A percentile compares a stretch with the other conserved stretches of the same genome.
phyloP scores from a whole-genome alignment of 768 basidiomycete species.

The Boletus pseudo-olivaceus region DNA sequence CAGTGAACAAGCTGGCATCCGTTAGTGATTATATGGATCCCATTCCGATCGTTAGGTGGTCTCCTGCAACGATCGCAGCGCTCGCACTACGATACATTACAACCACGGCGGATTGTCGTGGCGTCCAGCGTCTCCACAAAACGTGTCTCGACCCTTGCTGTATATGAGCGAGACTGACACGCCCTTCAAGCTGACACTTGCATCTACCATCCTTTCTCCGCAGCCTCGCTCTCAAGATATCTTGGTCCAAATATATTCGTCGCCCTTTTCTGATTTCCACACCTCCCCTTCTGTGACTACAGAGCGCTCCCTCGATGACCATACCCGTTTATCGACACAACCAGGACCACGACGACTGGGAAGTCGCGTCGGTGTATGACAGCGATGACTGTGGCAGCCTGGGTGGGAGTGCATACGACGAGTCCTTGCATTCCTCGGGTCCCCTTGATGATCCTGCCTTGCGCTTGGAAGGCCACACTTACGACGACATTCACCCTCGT shows the following conservation, averaged over 20 bases:
- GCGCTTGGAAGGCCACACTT: constrained; percentile 1
- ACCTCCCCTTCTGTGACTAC: not conserved
- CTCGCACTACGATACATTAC: constrained; percentile 11
- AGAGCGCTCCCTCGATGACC: constrained; percentile 10
- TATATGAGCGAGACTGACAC: constrained; percentile 19
- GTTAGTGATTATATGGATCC: constrained; percentile 7
- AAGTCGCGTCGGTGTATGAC: constrained; percentile 27
- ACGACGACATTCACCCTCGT: constrained; percentile 2
- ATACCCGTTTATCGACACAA: constrained; percentile 30
- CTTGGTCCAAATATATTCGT: not conserved
- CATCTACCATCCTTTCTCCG: not conserved
- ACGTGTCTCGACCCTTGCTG: constrained; percentile 24
- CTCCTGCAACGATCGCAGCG: constrained; percentile 7
- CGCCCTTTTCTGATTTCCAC: not conserved
- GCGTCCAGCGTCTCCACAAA: constrained; percentile 20
- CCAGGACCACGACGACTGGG: constrained; percentile 23
- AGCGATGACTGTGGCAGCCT: constrained; percentile 29
- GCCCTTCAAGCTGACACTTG: constrained; percentile 2
- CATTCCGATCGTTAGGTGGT: constrained; percentile 8
- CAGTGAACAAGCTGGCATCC: not conserved
- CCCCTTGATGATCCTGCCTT: constrained; percentile 8
- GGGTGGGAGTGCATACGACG: constrained; percentile 19
- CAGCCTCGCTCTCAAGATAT: constrained; percentile 2
- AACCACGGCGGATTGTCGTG: constrained; percentile 23
- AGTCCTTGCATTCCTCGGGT: constrained; percentile 6